Evolutionary conservation across 441 rosid genomes (phyloP).

Genomic region (Erodium chrysanthum): DNA sequence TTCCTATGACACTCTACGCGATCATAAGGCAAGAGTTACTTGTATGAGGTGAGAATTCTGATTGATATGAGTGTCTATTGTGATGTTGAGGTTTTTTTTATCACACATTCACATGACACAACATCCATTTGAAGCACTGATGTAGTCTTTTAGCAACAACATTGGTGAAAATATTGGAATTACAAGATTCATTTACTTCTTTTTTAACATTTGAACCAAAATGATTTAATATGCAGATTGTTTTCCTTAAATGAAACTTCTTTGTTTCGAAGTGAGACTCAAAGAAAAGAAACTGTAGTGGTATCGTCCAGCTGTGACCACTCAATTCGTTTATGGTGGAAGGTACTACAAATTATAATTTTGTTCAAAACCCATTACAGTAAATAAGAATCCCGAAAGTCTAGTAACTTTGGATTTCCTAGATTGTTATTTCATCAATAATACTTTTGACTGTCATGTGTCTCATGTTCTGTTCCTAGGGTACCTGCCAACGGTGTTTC

Average conservation of each 20-base stretch:
- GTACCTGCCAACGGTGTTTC: conserved; percentile 41
- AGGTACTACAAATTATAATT: conserved; percentile 31
- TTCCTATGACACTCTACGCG: conserved; percentile 20
- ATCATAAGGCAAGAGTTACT: conserved; percentile 56
- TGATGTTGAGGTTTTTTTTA: background rate
- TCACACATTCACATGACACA: too few species aligned
- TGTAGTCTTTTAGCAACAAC: background rate
- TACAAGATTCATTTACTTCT: background rate
- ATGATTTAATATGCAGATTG: conserved; percentile 30
- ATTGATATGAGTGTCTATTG: background rate
- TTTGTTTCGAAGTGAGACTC: conserved; percentile 30
- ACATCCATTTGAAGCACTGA: background rate
- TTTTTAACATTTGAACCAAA: conserved; percentile 13
- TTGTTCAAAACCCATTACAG: background rate
- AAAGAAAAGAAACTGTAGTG: conserved; percentile 36
- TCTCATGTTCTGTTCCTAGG: conserved; percentile 28
- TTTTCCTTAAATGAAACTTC: conserved; percentile 27
- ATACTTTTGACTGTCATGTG: background rate
- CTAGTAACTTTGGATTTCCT: background rate
- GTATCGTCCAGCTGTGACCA: conserved; percentile 51
- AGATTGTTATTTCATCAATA: background rate
- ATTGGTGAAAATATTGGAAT: background rate
- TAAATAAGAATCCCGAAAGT: background rate
- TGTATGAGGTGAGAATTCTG: conserved; percentile 47
- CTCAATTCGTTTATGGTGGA: conserved; percentile 67